Base-by-base conservation (phyloP, 1,284 basidiomycete genomes). In the Leccinum pachyderme region DNA sequence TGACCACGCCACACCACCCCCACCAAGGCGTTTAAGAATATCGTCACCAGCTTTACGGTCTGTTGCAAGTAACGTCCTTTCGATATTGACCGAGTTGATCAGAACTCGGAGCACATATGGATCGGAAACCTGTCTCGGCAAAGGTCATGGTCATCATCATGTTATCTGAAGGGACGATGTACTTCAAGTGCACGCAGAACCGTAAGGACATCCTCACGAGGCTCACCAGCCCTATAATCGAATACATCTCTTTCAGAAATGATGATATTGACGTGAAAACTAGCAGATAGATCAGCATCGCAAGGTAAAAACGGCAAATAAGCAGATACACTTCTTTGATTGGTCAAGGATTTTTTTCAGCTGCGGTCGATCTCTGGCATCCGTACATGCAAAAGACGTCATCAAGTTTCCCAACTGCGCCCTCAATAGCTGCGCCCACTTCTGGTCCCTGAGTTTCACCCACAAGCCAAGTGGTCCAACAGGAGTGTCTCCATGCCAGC, bases 111-210 rank as follows among this genome's bases (percentile, higher is more conserved):
- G 76, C 3, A 95, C 89, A 54, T 85, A 86, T 45, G 81, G 80
- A 61, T 96, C 77, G 13, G 83, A 79, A 61, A 96, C 79, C 91
- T 97, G 44, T 54, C 6, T 51, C 37, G 35, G 24, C 7, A 7
- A 15, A 15, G 15, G 28, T 67, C 54, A 47, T 48, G 25, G 52
- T 52, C 41, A 35, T 47, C 37, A 12, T 22, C 39, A 44, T 47
- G 41, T 5, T 27, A 50, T 25, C 55, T 29, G 33, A 18, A 29
- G 13, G 49, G 29, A 44, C 15, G 47, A 27, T 83, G 11, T 60
- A 93, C 94, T 29, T 91, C 84, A 5, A 98, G 78, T n/a, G 88
- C 89, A 24, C 93, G 88, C 29, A 96, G 77, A 28, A 96, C 81
- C 3, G 95, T 98, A 9, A 84, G 72, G 50, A 87, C 76, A 24